Conservation (phyloP, 2,329 filamentous ascomycete species). For the Ustilaginoidea virens region DNA sequence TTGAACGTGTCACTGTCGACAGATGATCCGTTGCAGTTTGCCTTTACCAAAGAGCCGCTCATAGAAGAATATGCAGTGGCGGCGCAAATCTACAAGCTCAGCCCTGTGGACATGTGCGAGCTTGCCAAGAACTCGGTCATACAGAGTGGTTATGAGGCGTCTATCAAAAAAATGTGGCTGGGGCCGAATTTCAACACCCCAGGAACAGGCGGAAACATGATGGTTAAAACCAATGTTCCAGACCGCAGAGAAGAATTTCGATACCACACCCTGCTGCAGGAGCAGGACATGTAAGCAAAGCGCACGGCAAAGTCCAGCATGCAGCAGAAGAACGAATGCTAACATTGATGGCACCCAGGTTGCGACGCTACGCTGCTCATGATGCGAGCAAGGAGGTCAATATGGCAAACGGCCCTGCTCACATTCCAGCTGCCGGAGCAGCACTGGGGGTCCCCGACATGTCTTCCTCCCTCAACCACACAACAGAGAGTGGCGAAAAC, state of each 20-base stretch:
- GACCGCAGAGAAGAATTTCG: conserved; percentile 84
- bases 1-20: conserved; percentile 93
- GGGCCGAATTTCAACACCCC: conserved; percentile 63
- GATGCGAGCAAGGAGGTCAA: conserved; percentile 11
- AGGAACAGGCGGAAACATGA: conserved; percentile 73
- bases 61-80: conserved; percentile 98
- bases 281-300: conserved; percentile 61
- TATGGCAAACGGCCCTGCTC: conserved; percentile 1
- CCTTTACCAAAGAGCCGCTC: conserved; percentile 93
- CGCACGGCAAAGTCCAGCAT: conserved; percentile 2
- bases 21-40: conserved; percentile 93
- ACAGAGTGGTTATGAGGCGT: conserved; percentile 84
- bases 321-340: background rate
- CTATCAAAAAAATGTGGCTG: conserved; percentile 84
- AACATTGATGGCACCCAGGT: conserved; percentile 12
- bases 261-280: conserved; percentile 70
- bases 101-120: conserved; percentile 96
- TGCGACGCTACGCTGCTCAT: conserved; percentile 27
- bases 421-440: background rate
- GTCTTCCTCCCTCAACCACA: background rate
- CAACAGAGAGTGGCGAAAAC: background rate
- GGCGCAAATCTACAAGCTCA: conserved; percentile 96
- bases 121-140: conserved; percentile 89
- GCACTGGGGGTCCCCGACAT: background rate
- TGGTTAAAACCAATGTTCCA: conserved; percentile 93